Evolutionary conservation across 179 eudicot genomes (phyloP).

Genomic region (Heliamphora ciliata): DNA sequence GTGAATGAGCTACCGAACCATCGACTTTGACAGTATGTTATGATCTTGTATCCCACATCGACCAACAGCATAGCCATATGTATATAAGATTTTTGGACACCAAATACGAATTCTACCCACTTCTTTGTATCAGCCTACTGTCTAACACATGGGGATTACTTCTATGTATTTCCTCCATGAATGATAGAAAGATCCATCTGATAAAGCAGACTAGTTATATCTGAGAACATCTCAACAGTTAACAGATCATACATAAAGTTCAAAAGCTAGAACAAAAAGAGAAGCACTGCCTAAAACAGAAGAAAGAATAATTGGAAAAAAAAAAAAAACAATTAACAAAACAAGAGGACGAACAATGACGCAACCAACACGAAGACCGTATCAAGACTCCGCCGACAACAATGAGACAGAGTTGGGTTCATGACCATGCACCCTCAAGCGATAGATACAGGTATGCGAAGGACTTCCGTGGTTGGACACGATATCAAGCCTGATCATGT

Average conservation of each 20-base stretch:
- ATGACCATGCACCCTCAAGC: constrained; percentile 82
- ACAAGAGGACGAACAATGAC: neutral
- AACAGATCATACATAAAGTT: neutral
- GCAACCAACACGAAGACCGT: neutral
- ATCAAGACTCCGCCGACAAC: constrained; percentile 23
- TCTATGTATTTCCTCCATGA: too few species aligned
- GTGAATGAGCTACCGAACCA: too few species aligned
- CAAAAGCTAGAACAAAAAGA: neutral
- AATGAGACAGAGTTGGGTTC: constrained; percentile 41
- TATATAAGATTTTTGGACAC: too few species aligned
- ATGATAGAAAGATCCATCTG: too few species aligned
- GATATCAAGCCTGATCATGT: constrained; percentile 65
- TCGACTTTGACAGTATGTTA: too few species aligned
- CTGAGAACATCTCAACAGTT: neutral
- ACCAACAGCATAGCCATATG: too few species aligned
- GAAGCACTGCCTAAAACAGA: neutral
- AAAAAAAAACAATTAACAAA: neutral
- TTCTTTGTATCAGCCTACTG: too few species aligned
- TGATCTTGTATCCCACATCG: too few species aligned
- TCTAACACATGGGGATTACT: too few species aligned
- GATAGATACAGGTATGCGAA: constrained; percentile 78
- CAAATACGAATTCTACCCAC: too few species aligned
- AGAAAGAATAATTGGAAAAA: neutral
- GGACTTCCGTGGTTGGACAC: constrained; percentile 74
- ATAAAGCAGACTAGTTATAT: too few species aligned